These are phyloP conservation scores for Candida chilensis DNA, from an alignment of 805 yeast species.

Conservation along the genomic window DNA sequence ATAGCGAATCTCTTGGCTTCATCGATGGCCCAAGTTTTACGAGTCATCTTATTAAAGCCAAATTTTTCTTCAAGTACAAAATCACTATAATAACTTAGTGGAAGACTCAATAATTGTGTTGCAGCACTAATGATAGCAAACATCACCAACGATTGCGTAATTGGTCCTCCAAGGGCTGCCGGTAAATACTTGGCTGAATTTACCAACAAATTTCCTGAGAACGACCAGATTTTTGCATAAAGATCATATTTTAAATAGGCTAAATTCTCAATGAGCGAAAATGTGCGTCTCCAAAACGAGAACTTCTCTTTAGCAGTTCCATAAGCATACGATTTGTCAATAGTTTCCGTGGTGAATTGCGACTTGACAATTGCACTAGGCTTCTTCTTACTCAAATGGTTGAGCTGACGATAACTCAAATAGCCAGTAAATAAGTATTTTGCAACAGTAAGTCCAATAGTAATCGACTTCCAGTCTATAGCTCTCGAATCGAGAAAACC, in stretches of 20 bases:
- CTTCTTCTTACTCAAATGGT: constrained; percentile 20
- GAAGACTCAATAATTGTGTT: constrained; percentile 52
- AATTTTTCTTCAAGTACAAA: constrained; percentile 88
- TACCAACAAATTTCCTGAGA: constrained; percentile 21
- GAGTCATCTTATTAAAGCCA: constrained; percentile 87
- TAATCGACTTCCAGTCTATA: constrained; percentile 29
- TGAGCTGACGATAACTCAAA: constrained; percentile 28
- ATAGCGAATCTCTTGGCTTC: constrained; percentile 42
- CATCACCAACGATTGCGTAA: constrained; percentile 62
- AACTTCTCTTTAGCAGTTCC: constrained; percentile 72
- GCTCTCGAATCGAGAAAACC: constrained; percentile 24
- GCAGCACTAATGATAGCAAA: constrained; percentile 49
- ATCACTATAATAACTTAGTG: constrained; percentile 64
- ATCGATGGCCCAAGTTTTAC: constrained; percentile 65
- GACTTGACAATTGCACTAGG: constrained; percentile 26
- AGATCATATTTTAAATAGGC: constrained; percentile 50
- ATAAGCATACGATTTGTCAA: constrained; percentile 68
- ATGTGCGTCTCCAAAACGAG: constrained; percentile 44
- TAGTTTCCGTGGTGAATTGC: constrained; percentile 45
- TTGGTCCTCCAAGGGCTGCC: constrained; percentile 38
- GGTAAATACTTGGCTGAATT: constrained; percentile 20
- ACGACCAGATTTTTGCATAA: constrained; percentile 25
- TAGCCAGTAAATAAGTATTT: constrained; percentile 27
- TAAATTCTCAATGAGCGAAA: constrained; percentile 45
- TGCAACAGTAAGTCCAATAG: constrained; percentile 26